These are phyloP conservation scores for Zymoseptoria tritici DNA, from an alignment of 2,329 filamentous ascomycete species.

Conservation along the genomic window DNA sequence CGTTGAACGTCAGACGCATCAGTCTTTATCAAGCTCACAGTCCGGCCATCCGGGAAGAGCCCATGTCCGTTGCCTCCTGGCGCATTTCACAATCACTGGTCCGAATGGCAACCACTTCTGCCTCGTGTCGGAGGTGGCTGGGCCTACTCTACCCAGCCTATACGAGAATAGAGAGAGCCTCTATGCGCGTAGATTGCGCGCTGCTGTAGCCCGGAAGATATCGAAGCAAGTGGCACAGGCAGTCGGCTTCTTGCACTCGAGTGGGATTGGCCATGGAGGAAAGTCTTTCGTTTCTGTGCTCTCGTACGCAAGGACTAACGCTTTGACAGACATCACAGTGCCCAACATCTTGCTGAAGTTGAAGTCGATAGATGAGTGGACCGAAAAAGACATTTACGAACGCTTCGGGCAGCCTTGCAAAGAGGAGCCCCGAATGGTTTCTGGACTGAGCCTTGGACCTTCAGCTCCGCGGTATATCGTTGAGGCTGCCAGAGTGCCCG, in stretches of 20 bases:
- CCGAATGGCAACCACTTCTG: slow-evolving; percentile 16
- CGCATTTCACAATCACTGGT: slow-evolving; percentile 14
- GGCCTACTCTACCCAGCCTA: slow-evolving; percentile 2
- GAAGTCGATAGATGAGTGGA: slow-evolving; percentile 2
- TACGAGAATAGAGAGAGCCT: neutral
- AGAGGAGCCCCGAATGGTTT: neutral
- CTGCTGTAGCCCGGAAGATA: neutral
- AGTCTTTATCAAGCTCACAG: neutral
- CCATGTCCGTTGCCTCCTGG: slow-evolving; percentile 5
- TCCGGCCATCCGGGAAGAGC: neutral
- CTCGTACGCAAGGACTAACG: neutral
- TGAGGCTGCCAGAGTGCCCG: slow-evolving; percentile 1
- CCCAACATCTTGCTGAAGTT: slow-evolving; percentile 5
- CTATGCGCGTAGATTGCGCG: slow-evolving; percentile 3
- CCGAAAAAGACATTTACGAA: slow-evolving; percentile 4
- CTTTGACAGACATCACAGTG: slow-evolving; percentile 1
- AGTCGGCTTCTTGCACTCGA: slow-evolving; percentile 3
- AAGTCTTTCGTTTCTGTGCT: neutral
- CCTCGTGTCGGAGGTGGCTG: slow-evolving; percentile 11
- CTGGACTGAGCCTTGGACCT: neutral
- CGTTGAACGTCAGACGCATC: neutral
- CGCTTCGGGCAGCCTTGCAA: slow-evolving; percentile 2
- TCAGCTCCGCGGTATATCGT: slow-evolving; percentile 4
- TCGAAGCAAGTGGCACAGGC: slow-evolving; percentile 1
- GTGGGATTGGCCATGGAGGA: slow-evolving; percentile 4